phyloP scores from a whole-genome alignment of 2,329 filamentous ascomycete species.

The Arthrobotrys megalospora region DNA sequence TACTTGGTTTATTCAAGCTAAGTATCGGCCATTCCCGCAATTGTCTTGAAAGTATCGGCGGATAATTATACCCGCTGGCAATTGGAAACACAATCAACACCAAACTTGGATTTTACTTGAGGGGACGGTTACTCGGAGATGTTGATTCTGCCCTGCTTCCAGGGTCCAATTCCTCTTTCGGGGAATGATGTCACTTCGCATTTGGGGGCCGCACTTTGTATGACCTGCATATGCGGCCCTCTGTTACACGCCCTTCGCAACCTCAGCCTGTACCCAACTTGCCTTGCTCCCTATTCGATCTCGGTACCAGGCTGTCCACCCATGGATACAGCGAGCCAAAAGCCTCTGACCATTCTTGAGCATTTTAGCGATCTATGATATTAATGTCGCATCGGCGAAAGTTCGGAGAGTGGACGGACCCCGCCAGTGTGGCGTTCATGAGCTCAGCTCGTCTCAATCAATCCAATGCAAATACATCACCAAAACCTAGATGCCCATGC shows the following conservation, averaged over 20 bases:
- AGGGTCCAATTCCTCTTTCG: slow-evolving; percentile 36
- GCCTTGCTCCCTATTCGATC: not conserved
- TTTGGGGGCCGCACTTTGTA: slow-evolving; percentile 38
- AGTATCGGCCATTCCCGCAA: slow-evolving; percentile 2
- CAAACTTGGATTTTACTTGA: slow-evolving; percentile 37
- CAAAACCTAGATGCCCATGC: not conserved
- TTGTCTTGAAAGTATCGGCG: not conserved
- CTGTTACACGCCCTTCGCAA: slow-evolving; percentile 25
- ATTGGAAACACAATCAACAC: not conserved
- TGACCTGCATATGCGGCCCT: slow-evolving; percentile 59
- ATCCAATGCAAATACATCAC: not conserved
- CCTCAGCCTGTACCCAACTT: not conserved
- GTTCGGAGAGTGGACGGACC: slow-evolving; percentile 1
- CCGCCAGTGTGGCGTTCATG: slow-evolving; percentile 7
- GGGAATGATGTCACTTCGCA: slow-evolving; percentile 52
- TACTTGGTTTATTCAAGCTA: not conserved
- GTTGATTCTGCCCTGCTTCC: slow-evolving; percentile 29
- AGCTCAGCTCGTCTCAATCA: not conserved
- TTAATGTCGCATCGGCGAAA: not conserved
- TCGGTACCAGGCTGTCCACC: slow-evolving; percentile 13
- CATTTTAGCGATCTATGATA: not conserved
- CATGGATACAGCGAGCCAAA: slow-evolving; percentile 1
- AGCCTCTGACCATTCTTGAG: not conserved
- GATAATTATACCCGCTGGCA: not conserved
- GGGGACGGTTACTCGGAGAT: slow-evolving; percentile 23